Conservation (phyloP, 352 stramenopile genomes). For the Blastocystis sp. region DNA sequence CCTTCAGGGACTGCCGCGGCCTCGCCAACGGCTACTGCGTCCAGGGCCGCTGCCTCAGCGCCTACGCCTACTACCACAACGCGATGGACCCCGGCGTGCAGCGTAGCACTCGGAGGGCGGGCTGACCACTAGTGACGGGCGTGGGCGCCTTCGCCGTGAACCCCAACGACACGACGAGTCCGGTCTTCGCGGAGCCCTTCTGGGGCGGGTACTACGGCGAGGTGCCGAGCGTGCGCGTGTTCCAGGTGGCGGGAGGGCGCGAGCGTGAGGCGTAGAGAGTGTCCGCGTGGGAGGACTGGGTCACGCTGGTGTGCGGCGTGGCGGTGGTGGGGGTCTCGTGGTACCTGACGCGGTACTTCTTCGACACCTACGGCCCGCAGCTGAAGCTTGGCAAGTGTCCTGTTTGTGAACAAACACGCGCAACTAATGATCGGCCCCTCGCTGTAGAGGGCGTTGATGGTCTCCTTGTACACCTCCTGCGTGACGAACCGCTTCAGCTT, state of each 20-base stretch:
- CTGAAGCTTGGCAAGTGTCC: slow-evolving; percentile 51
- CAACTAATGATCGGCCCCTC: slow-evolving; percentile 9
- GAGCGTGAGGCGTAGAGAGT: slow-evolving; percentile 25
- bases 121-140: slow-evolving; percentile 15
- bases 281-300: slow-evolving; percentile 3
- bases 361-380: slow-evolving; percentile 22
- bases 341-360: slow-evolving; percentile 1
- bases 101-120: not conserved
- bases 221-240: slow-evolving; percentile 9
- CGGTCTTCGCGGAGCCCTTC: slow-evolving; percentile 60
- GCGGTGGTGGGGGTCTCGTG: slow-evolving; percentile 3
- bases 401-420: slow-evolving; percentile 27
- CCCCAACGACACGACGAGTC: slow-evolving; percentile 7
- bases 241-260: not conserved
- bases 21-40: slow-evolving; percentile 56
- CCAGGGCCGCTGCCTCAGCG: slow-evolving; percentile 9
- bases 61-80: slow-evolving; percentile 62
- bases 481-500: slow-evolving; percentile 68
- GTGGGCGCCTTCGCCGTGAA: not conserved
- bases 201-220: slow-evolving; percentile 67
- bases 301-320: slow-evolving; percentile 31
- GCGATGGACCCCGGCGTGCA: slow-evolving; percentile 52
- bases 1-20: slow-evolving; percentile 15
- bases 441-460: slow-evolving; percentile 22
- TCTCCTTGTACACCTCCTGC: slow-evolving; percentile 51